Base-by-base conservation (phyloP, 2,329 filamentous ascomycete species). In the Blumeria hordei region DNA sequence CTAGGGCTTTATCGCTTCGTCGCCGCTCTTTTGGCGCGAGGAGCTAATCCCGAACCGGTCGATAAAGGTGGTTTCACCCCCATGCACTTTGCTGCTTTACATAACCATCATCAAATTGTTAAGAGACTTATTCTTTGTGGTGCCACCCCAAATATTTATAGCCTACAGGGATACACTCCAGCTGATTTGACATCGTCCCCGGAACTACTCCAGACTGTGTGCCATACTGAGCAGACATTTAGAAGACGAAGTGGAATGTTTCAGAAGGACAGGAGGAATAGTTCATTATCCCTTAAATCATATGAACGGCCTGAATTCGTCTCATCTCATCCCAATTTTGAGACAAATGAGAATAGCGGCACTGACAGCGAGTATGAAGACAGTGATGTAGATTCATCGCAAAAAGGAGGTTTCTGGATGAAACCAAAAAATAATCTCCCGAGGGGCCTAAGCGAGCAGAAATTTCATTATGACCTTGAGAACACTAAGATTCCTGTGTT, bases 31-130 rank as follows among this genome's bases (percentile, higher is more conserved):
- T 70, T 93, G 18, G 83, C 81, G 9, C 76, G 85, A 59, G 84
- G 85, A n/a, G 85, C 85, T 18, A 82, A 83, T 62, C 78, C 82
- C 0, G 80, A 90, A 62, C 71, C 80, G 39, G 76, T 79, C 55
- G 87, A 94, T 64, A 82, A 80, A 58, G 82, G 83, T 53, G 86
- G 86, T 21, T 90, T 86, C 67, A 87, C 85, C 4, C 80, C 87
- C 12, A 74, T 93, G 69, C 85, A 93, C 66, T 76, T 90, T 64
- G 86, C 87, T 18, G 80, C 83, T 32, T 75, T 93, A 63, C 81
- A 84, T 66, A 78, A 81, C 58, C 81, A 88, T 63, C 70, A 77
- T 10, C 80, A 87, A 64, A 86, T 92, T 60, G 81, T 90, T 12
- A 76, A 82, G 57, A 77, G 83, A 12, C 73, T 94, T 56, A 79